Percentiles rank a stretch among this genome's conserved stretches.
Evolutionary conservation across 106 monocot species (phyloP).

Genomic region (Dendrobium nobile): DNA sequence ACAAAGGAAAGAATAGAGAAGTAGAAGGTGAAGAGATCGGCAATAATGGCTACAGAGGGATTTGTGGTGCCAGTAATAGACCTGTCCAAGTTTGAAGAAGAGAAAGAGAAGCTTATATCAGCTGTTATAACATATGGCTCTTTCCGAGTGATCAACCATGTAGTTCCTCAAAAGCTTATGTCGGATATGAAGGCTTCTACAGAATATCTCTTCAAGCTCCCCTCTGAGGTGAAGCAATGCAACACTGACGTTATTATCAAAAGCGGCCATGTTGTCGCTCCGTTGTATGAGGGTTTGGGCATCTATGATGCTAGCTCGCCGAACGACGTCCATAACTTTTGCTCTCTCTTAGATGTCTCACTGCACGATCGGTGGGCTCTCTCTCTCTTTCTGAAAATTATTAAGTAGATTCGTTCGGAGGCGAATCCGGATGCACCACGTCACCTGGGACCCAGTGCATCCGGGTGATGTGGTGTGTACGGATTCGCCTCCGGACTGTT

Average conservation of each 20-base stretch:
- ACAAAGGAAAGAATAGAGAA: too few species aligned
- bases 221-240: conserved; percentile 31
- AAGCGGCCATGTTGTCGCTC: conserved; percentile 41
- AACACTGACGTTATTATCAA: conserved; percentile 32
- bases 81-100: conserved; percentile 9
- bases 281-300: conserved; percentile 45
- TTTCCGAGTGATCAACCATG: conserved; percentile 39
- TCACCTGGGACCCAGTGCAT: too few species aligned
- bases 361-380: too few species aligned
- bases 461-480: too few species aligned
- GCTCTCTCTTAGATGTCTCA: conserved; percentile 4
- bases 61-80: conserved; percentile 22
- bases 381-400: too few species aligned
- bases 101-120: conserved; percentile 12
- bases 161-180: conserved; percentile 23
- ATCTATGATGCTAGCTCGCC: conserved; percentile 31
- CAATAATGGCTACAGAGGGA: neutral
- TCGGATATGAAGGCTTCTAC: conserved; percentile 43
- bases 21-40: too few species aligned
- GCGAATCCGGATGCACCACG: too few species aligned
- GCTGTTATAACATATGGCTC: conserved; percentile 28
- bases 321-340: conserved; percentile 38
- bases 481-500: too few species aligned
- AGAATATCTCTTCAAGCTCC: conserved; percentile 31
- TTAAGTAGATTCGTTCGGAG: too few species aligned